A percentile compares a stretch with the other conserved stretches of the same genome.
Conservation (phyloP, 1,139 yeast genomes). For the Hemisphaericaspora subhashii region DNA sequence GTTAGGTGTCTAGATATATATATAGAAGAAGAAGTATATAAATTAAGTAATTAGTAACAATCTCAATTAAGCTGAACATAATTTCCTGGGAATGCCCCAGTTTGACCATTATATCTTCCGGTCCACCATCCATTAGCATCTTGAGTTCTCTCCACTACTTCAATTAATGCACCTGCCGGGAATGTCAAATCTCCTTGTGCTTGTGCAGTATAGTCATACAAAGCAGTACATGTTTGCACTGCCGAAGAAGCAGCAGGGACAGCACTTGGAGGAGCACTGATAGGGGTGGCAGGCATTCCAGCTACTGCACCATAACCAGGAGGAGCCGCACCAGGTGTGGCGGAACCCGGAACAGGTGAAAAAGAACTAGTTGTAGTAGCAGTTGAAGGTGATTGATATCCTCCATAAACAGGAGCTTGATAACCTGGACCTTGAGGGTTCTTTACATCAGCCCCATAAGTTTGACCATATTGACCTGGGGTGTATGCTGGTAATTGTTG, state of each 20-base stretch:
- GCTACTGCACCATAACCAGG: constrained; percentile 16
- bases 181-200: constrained; percentile 89
- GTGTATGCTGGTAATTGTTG: constrained; percentile 34
- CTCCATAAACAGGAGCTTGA: constrained; percentile 18
- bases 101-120: constrained; percentile 80
- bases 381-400: constrained; percentile 17
- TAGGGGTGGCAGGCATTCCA: constrained; percentile 30
- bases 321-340: constrained; percentile 23
- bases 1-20: constrained; percentile 19
- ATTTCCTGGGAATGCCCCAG: constrained; percentile 95
- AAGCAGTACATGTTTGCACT: constrained; percentile 66
- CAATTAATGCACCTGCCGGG: constrained; percentile 85
- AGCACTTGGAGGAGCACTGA: constrained; percentile 20
- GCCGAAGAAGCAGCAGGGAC: constrained; percentile 35
- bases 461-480: constrained; percentile 21
- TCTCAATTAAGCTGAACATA: constrained; percentile 63
- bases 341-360: constrained; percentile 6
- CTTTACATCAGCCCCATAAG: constrained; percentile 24
- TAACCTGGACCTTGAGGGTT: constrained; percentile 16
- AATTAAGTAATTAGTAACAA: constrained; percentile 1
- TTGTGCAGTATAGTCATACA: constrained; percentile 78
- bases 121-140: constrained; percentile 99
- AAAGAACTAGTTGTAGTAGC: constrained; percentile 4
- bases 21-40: background rate
- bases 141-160: constrained; percentile 74